Conservation (phyloP, 768 basidiomycete species). For the Kwoniella mangroviensis region DNA sequence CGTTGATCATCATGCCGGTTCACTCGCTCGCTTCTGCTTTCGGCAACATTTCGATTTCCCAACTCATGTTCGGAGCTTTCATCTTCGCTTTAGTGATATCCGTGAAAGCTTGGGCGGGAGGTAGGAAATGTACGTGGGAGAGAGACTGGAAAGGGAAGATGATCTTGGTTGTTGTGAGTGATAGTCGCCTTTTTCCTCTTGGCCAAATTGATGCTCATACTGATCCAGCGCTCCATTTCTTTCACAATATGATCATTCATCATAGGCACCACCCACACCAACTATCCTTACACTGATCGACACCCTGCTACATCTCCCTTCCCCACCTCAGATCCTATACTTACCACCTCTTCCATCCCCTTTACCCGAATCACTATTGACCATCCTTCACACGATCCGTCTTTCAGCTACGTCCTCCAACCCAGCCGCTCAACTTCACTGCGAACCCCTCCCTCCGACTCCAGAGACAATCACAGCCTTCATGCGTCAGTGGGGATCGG, state of each 20-base stretch:
- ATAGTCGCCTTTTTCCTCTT: no score
- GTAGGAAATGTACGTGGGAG: conserved; percentile 52
- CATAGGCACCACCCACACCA: conserved; percentile 47
- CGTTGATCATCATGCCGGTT: conserved; percentile 28
- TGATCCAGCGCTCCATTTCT: no score
- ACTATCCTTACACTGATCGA: conserved; percentile 46
- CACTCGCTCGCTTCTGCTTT: conserved; percentile 28
- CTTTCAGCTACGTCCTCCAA: conserved; percentile 38
- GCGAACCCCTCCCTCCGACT: conserved; percentile 50
- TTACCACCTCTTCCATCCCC: conserved; percentile 51
- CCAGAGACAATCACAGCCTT: conserved; percentile 48
- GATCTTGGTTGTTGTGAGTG: conserved; percentile 53
- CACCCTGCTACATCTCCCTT: conserved; percentile 48
- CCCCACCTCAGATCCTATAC: conserved; percentile 56
- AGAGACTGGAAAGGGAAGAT: conserved; percentile 58
- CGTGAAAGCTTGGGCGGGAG: conserved; percentile 46
- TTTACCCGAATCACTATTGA: conserved; percentile 49
- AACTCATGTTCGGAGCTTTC: conserved; percentile 21
- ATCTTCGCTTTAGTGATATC: conserved; percentile 11
- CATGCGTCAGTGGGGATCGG: conserved; percentile 45
- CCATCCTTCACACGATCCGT: conserved; percentile 53
- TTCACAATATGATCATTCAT: no score
- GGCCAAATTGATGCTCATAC: no score
- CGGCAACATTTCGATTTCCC: conserved; percentile 7
- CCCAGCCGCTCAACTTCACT: conserved; percentile 49